Evolutionary conservation across 2,329 filamentous ascomycete genomes (phyloP), one percentile per base, ranked within the genome.

Genomic region (Akanthomyces dipterigenus): DNA sequence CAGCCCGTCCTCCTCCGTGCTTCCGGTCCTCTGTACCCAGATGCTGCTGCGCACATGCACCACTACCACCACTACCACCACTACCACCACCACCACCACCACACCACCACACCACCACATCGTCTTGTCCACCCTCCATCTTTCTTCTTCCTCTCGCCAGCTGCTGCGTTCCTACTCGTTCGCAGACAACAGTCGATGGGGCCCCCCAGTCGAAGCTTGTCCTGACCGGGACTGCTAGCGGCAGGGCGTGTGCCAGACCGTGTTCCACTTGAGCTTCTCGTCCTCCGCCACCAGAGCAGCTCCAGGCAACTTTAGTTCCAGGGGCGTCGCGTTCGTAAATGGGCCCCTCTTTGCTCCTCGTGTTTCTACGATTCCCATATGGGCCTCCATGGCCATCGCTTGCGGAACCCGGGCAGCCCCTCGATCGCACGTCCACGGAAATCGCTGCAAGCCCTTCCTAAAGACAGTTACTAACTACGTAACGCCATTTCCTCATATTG

Each of bases 291-390:
- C 28, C 28, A 51, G n/a, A n/a, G n/a, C n/a, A n/a, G n/a, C n/a
- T n/a, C n/a, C n/a, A 24, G 14, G 20, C n/a, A 14, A 46, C n/a
- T 34, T 24, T 22, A 20, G 31, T 34, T 58, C 55, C 55, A 58
- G 55, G 55, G 55, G 55, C 45, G 55, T 58, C 55, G 55, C 34
- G 12, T 42, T 58, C 34, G 55, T 50, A 49, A 40, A 50, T 58
- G 43, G 38, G 40, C 24, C 51, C 28, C n/a, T 36, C 46, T 57
- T 36, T 12, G 8, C 22, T n/a, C 24, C 20, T 46, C 26, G 40
- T 46, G 18, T 24, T 40, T 22, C 46, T 31, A 26, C 55, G 16
- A 49, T 57, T 49, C 55, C 55, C 43, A 26, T 26, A 20, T 43
- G 31, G 31, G 31, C 28, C 28, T 5, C 31, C 31, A 34, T 34